Conservation (phyloP, 495 filamentous ascomycete species). For the Choiromyces venosus region DNA sequence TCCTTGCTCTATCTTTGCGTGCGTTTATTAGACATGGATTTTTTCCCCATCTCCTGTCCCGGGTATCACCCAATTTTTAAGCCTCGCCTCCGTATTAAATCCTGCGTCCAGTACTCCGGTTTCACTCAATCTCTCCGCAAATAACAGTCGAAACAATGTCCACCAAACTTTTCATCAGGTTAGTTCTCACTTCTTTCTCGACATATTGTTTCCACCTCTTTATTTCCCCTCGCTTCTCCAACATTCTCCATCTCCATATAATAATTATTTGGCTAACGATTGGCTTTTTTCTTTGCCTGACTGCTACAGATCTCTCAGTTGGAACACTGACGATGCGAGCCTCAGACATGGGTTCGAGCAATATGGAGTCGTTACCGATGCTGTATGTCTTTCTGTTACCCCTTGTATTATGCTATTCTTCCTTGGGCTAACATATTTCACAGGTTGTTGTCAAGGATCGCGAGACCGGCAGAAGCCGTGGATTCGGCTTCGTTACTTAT, state of each 20-base stretch:
- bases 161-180: slow-evolving; percentile 33
- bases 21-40: slow-evolving; percentile 21
- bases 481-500: slow-evolving; percentile 94
- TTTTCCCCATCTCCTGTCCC: slow-evolving; percentile 9
- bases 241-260: not conserved
- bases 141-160: slow-evolving; percentile 18
- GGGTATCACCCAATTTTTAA: not conserved
- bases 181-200: slow-evolving; percentile 7
- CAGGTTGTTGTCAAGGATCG: slow-evolving; percentile 96
- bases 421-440: not conserved
- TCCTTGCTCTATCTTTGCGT: not conserved
- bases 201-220: not conserved
- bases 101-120: slow-evolving; percentile 13
- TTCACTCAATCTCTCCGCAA: slow-evolving; percentile 6
- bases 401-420: not conserved
- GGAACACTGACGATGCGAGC: slow-evolving; percentile 83
- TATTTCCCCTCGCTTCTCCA: not conserved
- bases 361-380: slow-evolving; percentile 82
- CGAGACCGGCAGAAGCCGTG: slow-evolving; percentile 88
- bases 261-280: not conserved
- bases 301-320: slow-evolving; percentile 44
- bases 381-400: slow-evolving; percentile 55
- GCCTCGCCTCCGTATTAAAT: slow-evolving; percentile 14
- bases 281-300: not conserved
- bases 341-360: slow-evolving; percentile 79